Evolutionary conservation across 176 grass and related monocot species (phyloP), one percentile per base, ranked within the genome.

Genomic region (Metroxylon sagu): DNA sequence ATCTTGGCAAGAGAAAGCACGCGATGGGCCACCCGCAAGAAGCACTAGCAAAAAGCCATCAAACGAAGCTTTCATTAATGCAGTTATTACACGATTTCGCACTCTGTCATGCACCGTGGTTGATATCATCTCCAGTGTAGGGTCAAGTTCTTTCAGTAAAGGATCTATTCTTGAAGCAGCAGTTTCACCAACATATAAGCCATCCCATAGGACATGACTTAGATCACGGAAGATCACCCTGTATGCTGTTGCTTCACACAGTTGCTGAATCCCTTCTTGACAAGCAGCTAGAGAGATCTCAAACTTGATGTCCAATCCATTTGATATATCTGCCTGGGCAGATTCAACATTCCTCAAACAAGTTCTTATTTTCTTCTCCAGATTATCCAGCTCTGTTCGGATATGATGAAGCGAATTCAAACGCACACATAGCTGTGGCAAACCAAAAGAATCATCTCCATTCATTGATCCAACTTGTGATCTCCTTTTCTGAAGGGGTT

Each of bases 301-400:
- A 74, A 97, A 91, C 69, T 85, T 97, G 55, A 97, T 85, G 18
- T 91, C 77, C 65, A 91, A 56, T 19, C 93, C 93, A 80, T 85
- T 76, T 7, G 87, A 77, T 51, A 88, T 80, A 72, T 88, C 93
- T 63, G 93, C 66, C 62, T 97, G 93, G 66, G 93, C 93, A 48
- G 84, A 91, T 73, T 97, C 87, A 19, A 97, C 84, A 25, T 97
- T 97, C 51, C 93, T 54, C 74, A 97, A 81, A 75, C 87, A 83
- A 48, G 93, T 97, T 77, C 75, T 88, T 25, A 91, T 88, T 60
- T 97, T 97, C 79, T 97, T 97, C 62, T 97, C 93, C 35, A 97
- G 56, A 59, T 83, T 97, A 54, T 97, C 93, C 8, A 91, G 72
- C 49, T 97, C 93, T 14, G 57, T 71, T 57, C 84, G 73, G 48